Evolutionary conservation across 371 early-diverging fungal species (phyloP), one percentile per base, ranked within the genome.

Genomic region (Haplosporangium sp.): DNA sequence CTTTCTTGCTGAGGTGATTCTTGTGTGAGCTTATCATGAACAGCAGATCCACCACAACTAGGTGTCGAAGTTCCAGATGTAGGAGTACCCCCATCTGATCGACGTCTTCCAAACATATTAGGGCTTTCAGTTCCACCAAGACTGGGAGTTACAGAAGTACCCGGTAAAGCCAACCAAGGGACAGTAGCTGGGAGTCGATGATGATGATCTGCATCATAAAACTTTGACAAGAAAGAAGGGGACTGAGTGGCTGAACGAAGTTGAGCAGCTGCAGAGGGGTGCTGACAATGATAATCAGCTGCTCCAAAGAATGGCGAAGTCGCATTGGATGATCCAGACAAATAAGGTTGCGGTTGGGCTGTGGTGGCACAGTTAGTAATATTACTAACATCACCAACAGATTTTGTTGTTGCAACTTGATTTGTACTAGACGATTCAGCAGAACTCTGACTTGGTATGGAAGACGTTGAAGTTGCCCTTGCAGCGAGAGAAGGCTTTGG

Each of bases 81-180:
- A 7, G 72, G 7, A 7, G 57, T 6, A 11, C 77, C 69, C 11
- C 6, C 64, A 15, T 78, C 79, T 4, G 79, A 78, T 9, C 71
- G 70, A 59, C 74, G 74, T 44, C 79, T 70, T 3, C 74, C 71
- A 58, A 77, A 77, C 66, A 72, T 13, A 34, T n/a, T 47, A 3
- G 69, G 52, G 3, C 65, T 61, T 27, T 60, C 64, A 8, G 44
- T 19, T 19, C 67, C 27, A 0, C 52, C 40, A 2, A 52, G 17
- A 15, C n/a, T 13, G 3, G 65, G 1, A 9, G 55, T 15, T 50
- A 48, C n/a, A 4, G 27, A 27, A 27, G 67, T 50, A 17, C 81
- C 75, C 1, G 82, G 82, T 45, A 81, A 69, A 1, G 82, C 64
- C 4, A 81, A 58, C 82, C 82, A 81, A n/a, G 77, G 77, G 11